Percentiles rank a stretch among this genome's conserved stretches.
phyloP scores from a whole-genome alignment of 306 rosid species.

The Castanea sativa region DNA sequence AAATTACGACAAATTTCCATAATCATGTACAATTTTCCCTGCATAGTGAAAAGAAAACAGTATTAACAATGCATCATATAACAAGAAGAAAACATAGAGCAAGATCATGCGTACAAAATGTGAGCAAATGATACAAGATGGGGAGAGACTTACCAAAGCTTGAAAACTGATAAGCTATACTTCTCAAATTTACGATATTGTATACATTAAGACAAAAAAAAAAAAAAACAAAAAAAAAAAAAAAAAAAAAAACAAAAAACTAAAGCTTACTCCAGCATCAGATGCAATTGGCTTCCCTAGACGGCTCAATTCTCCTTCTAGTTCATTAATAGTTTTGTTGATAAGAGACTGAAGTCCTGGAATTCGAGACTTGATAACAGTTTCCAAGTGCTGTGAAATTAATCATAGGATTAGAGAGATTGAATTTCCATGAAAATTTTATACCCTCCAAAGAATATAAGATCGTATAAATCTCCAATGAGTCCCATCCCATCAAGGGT shows the following conservation, averaged over 20 bases:
- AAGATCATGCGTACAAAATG: not conserved
- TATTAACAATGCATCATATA: not conserved
- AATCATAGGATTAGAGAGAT: slow-evolving; percentile 4
- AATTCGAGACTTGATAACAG: slow-evolving; percentile 82
- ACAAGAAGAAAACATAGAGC: not conserved
- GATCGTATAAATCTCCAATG: no score
- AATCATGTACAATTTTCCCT: slow-evolving; percentile 87
- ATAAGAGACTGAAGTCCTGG: slow-evolving; percentile 92
- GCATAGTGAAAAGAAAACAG: slow-evolving; percentile 12
- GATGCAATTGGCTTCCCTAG: slow-evolving; percentile 84
- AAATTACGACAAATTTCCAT: slow-evolving; percentile 90
- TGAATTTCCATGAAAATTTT: not conserved
- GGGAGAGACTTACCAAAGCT: not conserved
- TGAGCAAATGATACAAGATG: no score
- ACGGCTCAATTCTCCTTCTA: slow-evolving; percentile 79
- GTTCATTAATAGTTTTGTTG: slow-evolving; percentile 72
- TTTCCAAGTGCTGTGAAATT: slow-evolving; percentile 75
- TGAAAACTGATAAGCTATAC: not conserved
- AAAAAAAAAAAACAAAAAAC: not conserved
- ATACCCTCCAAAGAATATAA: no score
- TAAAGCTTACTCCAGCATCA: slow-evolving; percentile 80
- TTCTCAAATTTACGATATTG: not conserved
- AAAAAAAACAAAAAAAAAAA: slow-evolving; percentile 4
- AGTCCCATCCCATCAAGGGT: not conserved
- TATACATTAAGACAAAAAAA: not conserved